Percentiles rank a stretch among this genome's conserved stretches.
phyloP scores from a whole-genome alignment of 257 asterid genomes.

The Apocynum venetum region DNA sequence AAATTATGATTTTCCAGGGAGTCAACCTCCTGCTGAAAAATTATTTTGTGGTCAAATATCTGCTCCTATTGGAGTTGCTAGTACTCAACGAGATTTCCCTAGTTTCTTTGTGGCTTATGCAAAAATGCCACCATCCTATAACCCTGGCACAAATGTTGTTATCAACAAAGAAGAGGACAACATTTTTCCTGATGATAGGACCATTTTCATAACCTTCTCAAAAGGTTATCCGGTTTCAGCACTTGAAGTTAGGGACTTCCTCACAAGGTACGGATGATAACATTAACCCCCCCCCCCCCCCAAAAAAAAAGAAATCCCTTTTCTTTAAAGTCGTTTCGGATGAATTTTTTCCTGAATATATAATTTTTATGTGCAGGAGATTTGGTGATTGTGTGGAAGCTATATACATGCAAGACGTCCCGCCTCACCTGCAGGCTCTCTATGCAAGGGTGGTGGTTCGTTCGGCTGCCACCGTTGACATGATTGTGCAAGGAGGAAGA shows the following conservation, averaged over 20 bases:
- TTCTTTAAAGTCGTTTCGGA: too few species aligned
- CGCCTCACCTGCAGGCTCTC: conserved; percentile 45
- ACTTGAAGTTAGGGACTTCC: conserved; percentile 47
- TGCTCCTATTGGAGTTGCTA: background rate
- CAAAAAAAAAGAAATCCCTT: too few species aligned
- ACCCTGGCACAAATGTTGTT: background rate
- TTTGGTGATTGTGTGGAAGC: conserved; percentile 68
- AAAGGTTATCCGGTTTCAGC: conserved; percentile 56
- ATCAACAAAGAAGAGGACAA: background rate
- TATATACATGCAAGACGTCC: conserved; percentile 63
- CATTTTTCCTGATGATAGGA: conserved; percentile 47
- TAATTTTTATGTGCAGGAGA: conserved; percentile 28
- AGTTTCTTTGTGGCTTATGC: too few species aligned
- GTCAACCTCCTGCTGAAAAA: too few species aligned
- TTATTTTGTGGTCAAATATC: background rate
- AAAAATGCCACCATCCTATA: background rate
- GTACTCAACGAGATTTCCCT: too few species aligned
- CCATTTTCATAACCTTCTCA: conserved; percentile 72
- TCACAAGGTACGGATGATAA: conserved; percentile 38
- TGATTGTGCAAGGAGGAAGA: conserved; percentile 41
- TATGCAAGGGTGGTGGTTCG: conserved; percentile 58
- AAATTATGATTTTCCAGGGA: too few species aligned
- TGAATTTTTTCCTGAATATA: too few species aligned
- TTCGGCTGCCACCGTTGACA: conserved; percentile 26
- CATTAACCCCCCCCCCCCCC: too few species aligned